These are phyloP conservation scores for Trichoderma sp. DNA, from an alignment of 2,329 filamentous ascomycete genomes.

Conservation along the genomic window DNA sequence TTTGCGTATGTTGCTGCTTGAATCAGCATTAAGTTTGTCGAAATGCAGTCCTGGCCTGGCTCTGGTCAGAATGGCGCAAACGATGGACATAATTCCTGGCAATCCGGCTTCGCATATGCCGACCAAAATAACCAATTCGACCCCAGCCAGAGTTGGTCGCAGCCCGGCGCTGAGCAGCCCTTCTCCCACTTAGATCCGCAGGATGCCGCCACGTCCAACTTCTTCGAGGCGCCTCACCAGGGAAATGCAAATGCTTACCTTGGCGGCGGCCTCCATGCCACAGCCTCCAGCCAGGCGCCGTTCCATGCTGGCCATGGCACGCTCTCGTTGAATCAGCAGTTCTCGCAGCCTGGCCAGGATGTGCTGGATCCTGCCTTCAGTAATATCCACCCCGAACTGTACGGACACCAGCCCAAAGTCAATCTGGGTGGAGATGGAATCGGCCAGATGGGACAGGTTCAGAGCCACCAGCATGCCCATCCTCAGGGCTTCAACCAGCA, in stretches of 20 bases:
- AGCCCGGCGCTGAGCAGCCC: constrained; percentile 42
- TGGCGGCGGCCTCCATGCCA: constrained; percentile 37
- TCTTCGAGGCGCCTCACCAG: constrained; percentile 42
- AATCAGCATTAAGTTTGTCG: constrained; percentile 34
- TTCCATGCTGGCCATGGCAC: constrained; percentile 42
- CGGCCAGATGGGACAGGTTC: constrained; percentile 38
- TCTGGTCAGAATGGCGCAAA: constrained; percentile 43
- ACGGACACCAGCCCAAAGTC: constrained; percentile 43
- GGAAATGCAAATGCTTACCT: constrained; percentile 43
- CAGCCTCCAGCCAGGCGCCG: constrained; percentile 36
- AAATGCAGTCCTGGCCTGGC: constrained; percentile 49
- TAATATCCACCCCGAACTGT: constrained; percentile 45
- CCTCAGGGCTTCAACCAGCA: constrained; percentile 42
- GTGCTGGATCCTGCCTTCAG: constrained; percentile 45
- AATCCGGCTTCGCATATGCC: constrained; percentile 41
- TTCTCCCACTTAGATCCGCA: constrained; percentile 42
- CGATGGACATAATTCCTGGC: constrained; percentile 44
- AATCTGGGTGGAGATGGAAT: constrained; percentile 33
- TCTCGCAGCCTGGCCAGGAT: constrained; percentile 40
- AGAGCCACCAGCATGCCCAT: constrained; percentile 39
- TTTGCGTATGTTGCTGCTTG: constrained; percentile 32
- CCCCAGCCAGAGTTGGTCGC: constrained; percentile 45
- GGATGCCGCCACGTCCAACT: constrained; percentile 41
- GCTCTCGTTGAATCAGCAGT: constrained; percentile 43
- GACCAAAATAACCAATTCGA: constrained; percentile 46